Conservation (phyloP, 139 green algal species). For the Gonium pectorale region DNA sequence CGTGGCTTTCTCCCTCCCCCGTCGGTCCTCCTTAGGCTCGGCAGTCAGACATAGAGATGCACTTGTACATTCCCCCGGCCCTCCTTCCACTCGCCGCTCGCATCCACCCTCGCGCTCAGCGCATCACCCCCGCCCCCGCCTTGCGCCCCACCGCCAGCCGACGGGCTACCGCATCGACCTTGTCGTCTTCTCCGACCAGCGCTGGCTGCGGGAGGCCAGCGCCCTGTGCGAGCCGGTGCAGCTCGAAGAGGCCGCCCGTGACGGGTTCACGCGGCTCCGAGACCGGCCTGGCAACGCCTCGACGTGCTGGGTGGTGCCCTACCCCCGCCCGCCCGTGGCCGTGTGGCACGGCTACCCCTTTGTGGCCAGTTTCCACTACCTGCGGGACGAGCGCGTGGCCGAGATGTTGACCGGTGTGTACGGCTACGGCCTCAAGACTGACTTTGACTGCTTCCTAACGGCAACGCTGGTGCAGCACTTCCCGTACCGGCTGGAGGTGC, state of each 20-base stretch:
- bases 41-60: no score
- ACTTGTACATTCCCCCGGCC: no score
- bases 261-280: neutral
- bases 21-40: no score
- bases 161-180: conserved; percentile 29
- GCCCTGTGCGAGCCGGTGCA: neutral
- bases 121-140: no score
- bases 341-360: conserved; percentile 36
- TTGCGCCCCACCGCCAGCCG: no score
- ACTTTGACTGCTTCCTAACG: conserved; percentile 38
- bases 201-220: conserved; percentile 9
- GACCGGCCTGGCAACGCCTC: neutral
- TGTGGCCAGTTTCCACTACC: conserved; percentile 8
- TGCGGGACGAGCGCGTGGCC: neutral
- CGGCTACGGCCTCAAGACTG: conserved; percentile 43
- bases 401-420: neutral
- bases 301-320: conserved; percentile 24
- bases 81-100: no score
- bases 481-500: conserved; percentile 22
- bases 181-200: conserved; percentile 16
- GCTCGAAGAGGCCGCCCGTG: neutral
- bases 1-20: no score
- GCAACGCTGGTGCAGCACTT: conserved; percentile 30
- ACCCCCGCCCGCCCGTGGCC: neutral
- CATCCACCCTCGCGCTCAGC: no score